Evolutionary conservation across 306 rosid genomes (phyloP).

Genomic region (Sindora glabra): DNA sequence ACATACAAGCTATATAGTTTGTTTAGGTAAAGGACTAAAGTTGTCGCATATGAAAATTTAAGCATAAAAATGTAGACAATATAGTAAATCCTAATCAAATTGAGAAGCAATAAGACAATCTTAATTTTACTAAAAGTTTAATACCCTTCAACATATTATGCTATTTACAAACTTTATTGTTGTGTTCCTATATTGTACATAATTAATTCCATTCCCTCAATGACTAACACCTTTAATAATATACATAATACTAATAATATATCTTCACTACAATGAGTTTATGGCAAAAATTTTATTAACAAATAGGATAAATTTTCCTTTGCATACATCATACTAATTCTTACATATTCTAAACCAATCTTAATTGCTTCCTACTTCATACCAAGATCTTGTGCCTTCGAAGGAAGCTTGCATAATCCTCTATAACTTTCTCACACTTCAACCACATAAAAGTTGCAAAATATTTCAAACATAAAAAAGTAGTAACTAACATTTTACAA

Average conservation of each 20-base stretch:
- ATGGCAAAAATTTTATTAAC: conserved; percentile 23
- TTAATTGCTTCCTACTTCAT: conserved; percentile 31
- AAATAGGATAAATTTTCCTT: conserved; percentile 24
- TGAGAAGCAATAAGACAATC: no score
- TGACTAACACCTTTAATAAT: background rate
- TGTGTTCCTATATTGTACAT: background rate
- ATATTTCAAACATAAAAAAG: background rate
- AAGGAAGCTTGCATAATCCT: conserved; percentile 31
- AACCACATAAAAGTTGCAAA: conserved; percentile 40
- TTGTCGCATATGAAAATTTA: no score
- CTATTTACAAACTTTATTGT: no score
- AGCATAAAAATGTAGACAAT: no score
- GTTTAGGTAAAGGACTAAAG: no score
- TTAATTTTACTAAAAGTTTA: no score
- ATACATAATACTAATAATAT: background rate
- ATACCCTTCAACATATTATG: no score
- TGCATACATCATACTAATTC: conserved; percentile 39
- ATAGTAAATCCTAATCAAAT: no score
- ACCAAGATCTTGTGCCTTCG: conserved; percentile 23
- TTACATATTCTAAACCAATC: conserved; percentile 26
- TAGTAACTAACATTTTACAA: background rate
- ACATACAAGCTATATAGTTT: no score
- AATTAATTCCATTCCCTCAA: background rate
- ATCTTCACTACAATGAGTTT: background rate
- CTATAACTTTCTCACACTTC: conserved; percentile 30